A percentile compares a stretch with the other conserved stretches of the same genome.
phyloP scores from a whole-genome alignment of 108 stramenopile species.

The Cylindrotheca fusiformis region DNA sequence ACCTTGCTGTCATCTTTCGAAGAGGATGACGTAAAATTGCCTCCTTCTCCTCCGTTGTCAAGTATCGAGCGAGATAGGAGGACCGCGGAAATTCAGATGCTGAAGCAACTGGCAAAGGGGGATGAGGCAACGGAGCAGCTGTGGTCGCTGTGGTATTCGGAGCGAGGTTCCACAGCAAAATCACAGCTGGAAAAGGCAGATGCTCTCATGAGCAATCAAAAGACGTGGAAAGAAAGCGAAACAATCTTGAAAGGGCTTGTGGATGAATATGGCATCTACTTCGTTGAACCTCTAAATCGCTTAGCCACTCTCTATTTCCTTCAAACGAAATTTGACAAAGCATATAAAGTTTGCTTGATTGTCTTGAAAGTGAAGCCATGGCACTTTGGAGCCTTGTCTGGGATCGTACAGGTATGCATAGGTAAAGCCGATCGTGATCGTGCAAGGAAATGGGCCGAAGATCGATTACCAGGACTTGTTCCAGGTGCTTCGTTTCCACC shows the following conservation, averaged over 20 bases:
- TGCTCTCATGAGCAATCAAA: conserved; percentile 33
- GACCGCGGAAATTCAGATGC: conserved; percentile 31
- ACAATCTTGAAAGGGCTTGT: conserved; percentile 35
- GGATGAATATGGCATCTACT: conserved; percentile 52
- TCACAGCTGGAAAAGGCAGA: conserved; percentile 25
- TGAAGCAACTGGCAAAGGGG: conserved; percentile 13
- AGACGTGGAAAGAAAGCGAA: conserved; percentile 50
- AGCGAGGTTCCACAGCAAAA: conserved; percentile 36
- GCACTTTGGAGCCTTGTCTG: conserved; percentile 77
- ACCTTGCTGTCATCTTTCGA: neutral
- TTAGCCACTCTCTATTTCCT: conserved; percentile 68
- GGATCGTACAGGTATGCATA: conserved; percentile 60
- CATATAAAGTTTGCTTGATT: conserved; percentile 41
- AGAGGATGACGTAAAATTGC: conserved; percentile 12
- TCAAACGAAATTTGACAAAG: conserved; percentile 53
- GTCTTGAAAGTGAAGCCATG: conserved; percentile 65
- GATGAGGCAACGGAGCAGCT: conserved; percentile 33
- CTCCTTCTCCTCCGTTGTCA: conserved; percentile 35
- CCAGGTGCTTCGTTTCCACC: conserved; percentile 16
- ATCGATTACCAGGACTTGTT: conserved; percentile 41
- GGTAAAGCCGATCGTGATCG: conserved; percentile 35
- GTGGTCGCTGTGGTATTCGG: conserved; percentile 52
- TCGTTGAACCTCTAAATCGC: conserved; percentile 71
- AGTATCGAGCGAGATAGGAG: conserved; percentile 39
- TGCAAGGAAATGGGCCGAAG: conserved; percentile 50